Evolutionary conservation across 2,329 filamentous ascomycete species (phyloP).

Genomic region (Aspergillus aculeatus): DNA sequence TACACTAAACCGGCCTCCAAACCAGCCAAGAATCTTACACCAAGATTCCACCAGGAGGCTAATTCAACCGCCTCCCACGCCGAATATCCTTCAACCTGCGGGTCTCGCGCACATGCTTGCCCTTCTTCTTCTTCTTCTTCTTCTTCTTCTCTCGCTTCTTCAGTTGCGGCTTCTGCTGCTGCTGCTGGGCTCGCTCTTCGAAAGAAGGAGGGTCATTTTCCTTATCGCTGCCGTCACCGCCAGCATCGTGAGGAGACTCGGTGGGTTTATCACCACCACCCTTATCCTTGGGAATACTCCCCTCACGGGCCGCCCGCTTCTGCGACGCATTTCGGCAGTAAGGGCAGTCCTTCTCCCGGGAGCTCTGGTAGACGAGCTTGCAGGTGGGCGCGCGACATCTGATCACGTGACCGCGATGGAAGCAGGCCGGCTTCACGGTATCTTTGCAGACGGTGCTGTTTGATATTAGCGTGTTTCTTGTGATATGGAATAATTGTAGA

Average conservation of each 20-base stretch:
- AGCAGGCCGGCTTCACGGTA: background rate
- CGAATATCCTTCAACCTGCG: background rate
- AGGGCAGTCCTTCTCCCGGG: background rate
- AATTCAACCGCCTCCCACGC: background rate
- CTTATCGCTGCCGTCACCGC: background rate
- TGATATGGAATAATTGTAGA: too few species aligned
- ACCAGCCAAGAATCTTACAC: too few species aligned
- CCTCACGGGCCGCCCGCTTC: background rate
- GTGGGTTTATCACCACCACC: too few species aligned
- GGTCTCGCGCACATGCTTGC: background rate
- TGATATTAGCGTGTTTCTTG: background rate
- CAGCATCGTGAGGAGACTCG: background rate
- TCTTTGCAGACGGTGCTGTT: background rate
- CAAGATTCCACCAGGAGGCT: background rate
- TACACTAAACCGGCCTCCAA: too few species aligned
- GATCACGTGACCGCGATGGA: background rate
- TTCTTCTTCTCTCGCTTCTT: background rate
- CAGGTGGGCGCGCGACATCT: background rate
- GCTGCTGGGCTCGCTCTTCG: background rate
- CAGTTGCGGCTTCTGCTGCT: too few species aligned
- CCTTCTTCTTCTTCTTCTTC: background rate
- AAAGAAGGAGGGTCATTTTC: background rate
- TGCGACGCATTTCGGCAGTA: background rate
- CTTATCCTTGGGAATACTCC: background rate
- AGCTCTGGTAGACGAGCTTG: background rate